Evolutionary conservation across 768 basidiomycete genomes (phyloP), one percentile per base, ranked within the genome.

Genomic region (Chlorophyllum brunneum): DNA sequence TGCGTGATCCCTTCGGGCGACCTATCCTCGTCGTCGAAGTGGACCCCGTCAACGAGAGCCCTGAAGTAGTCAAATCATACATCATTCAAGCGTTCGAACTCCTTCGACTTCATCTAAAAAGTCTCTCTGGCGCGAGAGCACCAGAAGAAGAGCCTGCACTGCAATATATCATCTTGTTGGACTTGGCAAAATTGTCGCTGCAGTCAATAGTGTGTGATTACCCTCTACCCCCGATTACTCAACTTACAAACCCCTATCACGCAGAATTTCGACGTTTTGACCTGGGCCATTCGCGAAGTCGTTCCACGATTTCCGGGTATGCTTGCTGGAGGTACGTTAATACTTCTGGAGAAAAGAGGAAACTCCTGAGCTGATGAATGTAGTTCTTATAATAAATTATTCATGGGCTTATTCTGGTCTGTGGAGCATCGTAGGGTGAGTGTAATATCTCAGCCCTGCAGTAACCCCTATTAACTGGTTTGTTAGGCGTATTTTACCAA

Each of bases 301-400:
- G 72, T 84, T 37, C 86, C 86, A 31, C 77, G 78, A 46, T 89
- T 81, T 69, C 85, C 88, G 46, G 88, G 87, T 48, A 80, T 90
- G 81, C 68, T 90, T 26, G 86, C 81, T 30, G 86, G 83, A 64
- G 84, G 87, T 83, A 63, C 58, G 70, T 60, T 47, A 41, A 31
- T 11, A 34, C 38, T 47, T 53, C 45, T 39, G 18, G 27, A 22
- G 23, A 36, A 24, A 29, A 37, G 41, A 16, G 41, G n/a, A 3
- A 16, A 36, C 34, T 26, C 13, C 31, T 31, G 30, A n/a, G 34
- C 40, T 44, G 30, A 46, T 45, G 22, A 43, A 11, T 31, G 38
- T 37, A 86, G 88, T 82, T 5, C 83, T 89, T 59, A 67, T 89
- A 57, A 70, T 87, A 29, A 88, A 89, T 66, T 84, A 83, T 60